phyloP scores from a whole-genome alignment of 1,284 basidiomycete species.

The Ganoderma lucidum region DNA sequence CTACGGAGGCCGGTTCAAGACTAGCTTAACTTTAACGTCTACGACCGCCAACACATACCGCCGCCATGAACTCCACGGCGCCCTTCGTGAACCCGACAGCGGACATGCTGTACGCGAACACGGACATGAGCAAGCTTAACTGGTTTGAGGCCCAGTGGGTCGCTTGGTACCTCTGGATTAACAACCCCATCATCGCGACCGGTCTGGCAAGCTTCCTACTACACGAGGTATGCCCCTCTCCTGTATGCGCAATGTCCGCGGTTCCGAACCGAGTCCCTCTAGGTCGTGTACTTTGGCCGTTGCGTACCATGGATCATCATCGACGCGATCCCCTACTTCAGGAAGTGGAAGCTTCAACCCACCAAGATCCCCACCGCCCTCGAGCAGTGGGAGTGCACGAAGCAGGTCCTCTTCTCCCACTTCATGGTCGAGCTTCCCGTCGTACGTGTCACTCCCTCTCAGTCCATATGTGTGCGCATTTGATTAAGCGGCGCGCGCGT shows the following conservation, averaged over 20 bases:
- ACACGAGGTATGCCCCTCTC: slow-evolving; percentile 78
- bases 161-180: slow-evolving; percentile 86
- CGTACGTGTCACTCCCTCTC: slow-evolving; percentile 50
- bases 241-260: background rate
- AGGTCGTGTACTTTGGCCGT: slow-evolving; percentile 98
- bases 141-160: slow-evolving; percentile 86
- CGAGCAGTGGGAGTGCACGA: slow-evolving; percentile 97
- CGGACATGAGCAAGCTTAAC: slow-evolving; percentile 72
- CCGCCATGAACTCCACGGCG: slow-evolving; percentile 39
- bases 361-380: slow-evolving; percentile 80
- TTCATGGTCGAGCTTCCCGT: slow-evolving; percentile 95
- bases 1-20: slow-evolving; percentile 6
- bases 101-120: slow-evolving; percentile 60
- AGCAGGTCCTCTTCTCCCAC: slow-evolving; percentile 93
- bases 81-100: slow-evolving; percentile 34
- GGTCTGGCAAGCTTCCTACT: slow-evolving; percentile 94
- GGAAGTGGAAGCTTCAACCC: slow-evolving; percentile 94
- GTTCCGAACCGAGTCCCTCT: slow-evolving; percentile 11
- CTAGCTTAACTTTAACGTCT: slow-evolving; percentile 4
- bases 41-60: slow-evolving; percentile 12
- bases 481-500: background rate
- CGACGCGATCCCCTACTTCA: slow-evolving; percentile 94
- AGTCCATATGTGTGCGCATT: background rate
- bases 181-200: slow-evolving; percentile 93
- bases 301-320: slow-evolving; percentile 96